Base-by-base conservation (phyloP, 331 rosid species). In the Cydonia oblonga region DNA sequence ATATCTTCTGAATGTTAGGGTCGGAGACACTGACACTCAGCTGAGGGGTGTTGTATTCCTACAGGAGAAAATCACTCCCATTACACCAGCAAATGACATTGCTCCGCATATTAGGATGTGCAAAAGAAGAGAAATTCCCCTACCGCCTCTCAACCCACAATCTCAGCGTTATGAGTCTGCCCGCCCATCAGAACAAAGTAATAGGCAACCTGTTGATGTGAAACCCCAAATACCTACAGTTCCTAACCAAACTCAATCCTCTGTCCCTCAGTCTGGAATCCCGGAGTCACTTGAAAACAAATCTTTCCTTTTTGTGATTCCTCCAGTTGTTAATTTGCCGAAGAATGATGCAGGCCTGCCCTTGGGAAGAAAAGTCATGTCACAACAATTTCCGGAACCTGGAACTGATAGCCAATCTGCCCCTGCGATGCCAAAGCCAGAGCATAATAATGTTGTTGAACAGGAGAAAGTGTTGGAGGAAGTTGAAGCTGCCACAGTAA, bases 41-140 rank as follows among this genome's bases (percentile, higher is more conserved):
- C 69, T 90, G 38, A 84, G 88, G 73, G 96, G 92, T 44, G 72
- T 81, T 22, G 92, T 74, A 33, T 90, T 90, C 73, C 78, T 70
- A 46, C 85, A 85, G 0, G 86, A 79, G 18, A 76, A 24, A 64
- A 70, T 82, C 71, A 52, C 75, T 59, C 92, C 88, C 38, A 42
- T 87, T 57, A 82, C 88, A 9, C 29, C 76, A 12, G 84, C 69
- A 78, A 89, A 83, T 76, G 90, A 89, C 32, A 80, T 81, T 59
- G 90, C 88, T 81, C 92, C 92, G 9, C 76, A 79, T 73, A 58
- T 71, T 58, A 73, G 44, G 72, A 84, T 88, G 95, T 75, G 77
- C 75, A 29, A 68, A 25, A 81, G 91, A 80, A 89, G 73, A 64
- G 86, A 83, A 44, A 26, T 83, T 52, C 81, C 83, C 12, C 46